Evolutionary conservation across 148 eudicot genomes (phyloP).

Genomic region (Salicornia ramosissima): DNA sequence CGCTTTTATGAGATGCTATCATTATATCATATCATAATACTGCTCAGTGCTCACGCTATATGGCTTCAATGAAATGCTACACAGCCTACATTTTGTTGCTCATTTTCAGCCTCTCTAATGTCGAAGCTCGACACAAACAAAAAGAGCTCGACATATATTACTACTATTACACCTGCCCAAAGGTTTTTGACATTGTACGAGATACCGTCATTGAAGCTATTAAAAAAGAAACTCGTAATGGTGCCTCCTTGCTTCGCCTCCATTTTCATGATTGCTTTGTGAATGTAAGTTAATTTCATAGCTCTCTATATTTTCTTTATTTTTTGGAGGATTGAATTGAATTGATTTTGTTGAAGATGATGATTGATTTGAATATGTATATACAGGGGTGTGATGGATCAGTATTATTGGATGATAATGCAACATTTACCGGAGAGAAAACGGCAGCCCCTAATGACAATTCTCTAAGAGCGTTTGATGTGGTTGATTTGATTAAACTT

Average conservation of each 20-base stretch:
- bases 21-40: not conserved
- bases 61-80: conserved; percentile 11
- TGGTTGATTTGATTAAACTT: conserved; percentile 40
- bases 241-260: conserved; percentile 50
- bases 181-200: conserved; percentile 10
- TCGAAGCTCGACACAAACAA: not conserved
- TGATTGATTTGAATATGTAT: not conserved
- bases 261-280: conserved; percentile 58
- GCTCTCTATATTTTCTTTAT: no score
- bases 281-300: conserved; percentile 25
- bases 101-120: not conserved
- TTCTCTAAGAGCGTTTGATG: conserved; percentile 50
- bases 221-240: conserved; percentile 39
- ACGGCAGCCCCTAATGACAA: conserved; percentile 37
- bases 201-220: conserved; percentile 27
- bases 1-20: conserved; percentile 5
- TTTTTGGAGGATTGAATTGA: no score
- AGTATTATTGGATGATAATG: conserved; percentile 35
- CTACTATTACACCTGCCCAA: conserved; percentile 17
- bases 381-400: conserved; percentile 57
- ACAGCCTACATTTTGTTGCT: conserved; percentile 4
- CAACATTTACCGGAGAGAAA: conserved; percentile 43
- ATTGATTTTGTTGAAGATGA: not conserved
- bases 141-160: conserved; percentile 4
- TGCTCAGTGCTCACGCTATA: no score